Base-by-base conservation (phyloP, 2,329 filamentous ascomycete species). In the Fusarium albosuccineum region DNA sequence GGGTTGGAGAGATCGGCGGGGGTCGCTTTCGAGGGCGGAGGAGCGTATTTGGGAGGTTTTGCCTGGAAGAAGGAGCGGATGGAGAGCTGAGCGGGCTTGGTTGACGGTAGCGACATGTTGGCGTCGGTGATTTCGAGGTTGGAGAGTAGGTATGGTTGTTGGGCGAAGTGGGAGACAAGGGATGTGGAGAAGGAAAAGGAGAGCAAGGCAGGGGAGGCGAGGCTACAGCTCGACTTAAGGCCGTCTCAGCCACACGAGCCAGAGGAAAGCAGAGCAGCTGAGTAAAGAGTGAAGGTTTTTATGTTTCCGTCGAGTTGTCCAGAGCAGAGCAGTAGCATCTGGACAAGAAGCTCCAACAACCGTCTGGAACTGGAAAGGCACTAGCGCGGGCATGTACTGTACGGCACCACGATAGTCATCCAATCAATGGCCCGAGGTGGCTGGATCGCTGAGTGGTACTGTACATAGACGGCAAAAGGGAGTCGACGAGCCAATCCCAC, bases 31-130 rank as follows among this genome's bases (percentile, higher is more conserved):
- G 72, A 66, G 8, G 78, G 77, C 9, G 78, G 78, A 57, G 78
- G 74, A 45, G 74, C 75, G 76, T 78, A 77, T 55, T 77, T 74
- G 41, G 77, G 74, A 26, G 81, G 74, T 68, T 85, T 84, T 58
- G 80, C 78, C 42, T 80, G 81, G 76, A 91, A 90, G 79, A 90
- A 91, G 55, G 86, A 89, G 55, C 84, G 85, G 70, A 91, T 90
- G 45, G 87, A 89, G 39, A 83, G 77, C 73, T 89, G 85, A 26
- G 77, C 73, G 45, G 75, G 77, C 59, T 79, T 79, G 60, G 75
- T 73, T 10, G 75, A 77, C 45, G 80, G 80, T 56, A 80, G 78
- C 45, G 80, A 80, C 81, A 82, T 82, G 68, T 60, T 70, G 61
- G 53, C 33, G 33, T 30, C 13, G 13, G 5, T 57, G 39, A 54